Evolutionary conservation across 352 stramenopile species (phyloP).

Genomic region (Globisporangium cylindrosporum): DNA sequence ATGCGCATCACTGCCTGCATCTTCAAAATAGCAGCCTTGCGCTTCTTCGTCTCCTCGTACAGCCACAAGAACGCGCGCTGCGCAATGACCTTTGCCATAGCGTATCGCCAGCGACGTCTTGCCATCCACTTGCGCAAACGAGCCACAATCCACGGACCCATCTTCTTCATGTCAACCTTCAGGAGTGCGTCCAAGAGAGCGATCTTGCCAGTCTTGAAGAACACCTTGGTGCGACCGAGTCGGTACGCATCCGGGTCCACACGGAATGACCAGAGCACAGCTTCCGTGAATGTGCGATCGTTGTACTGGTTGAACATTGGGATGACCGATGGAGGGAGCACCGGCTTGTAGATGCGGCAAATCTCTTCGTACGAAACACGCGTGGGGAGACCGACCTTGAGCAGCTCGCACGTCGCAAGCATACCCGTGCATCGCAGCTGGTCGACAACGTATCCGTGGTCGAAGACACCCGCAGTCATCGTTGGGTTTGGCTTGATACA

Average conservation of each 20-base stretch:
- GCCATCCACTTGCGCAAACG: constrained; percentile 84
- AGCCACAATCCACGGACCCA: constrained; percentile 83
- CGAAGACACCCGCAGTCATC: constrained; percentile 75
- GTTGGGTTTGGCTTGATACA: constrained; percentile 91
- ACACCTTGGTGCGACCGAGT: constrained; percentile 87
- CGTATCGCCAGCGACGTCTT: constrained; percentile 81
- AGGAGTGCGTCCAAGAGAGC: constrained; percentile 83
- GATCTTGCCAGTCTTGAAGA: constrained; percentile 92
- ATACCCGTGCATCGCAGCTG: constrained; percentile 90
- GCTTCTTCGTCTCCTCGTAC: constrained; percentile 66
- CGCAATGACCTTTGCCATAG: constrained; percentile 78
- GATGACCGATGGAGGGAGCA: constrained; percentile 66
- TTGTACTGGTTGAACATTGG: constrained; percentile 84
- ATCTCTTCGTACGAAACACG: constrained; percentile 90
- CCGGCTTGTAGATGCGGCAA: constrained; percentile 83
- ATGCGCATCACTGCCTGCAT: constrained; percentile 86
- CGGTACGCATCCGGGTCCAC: constrained; percentile 84
- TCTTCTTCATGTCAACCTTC: constrained; percentile 89
- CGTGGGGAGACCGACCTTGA: constrained; percentile 90
- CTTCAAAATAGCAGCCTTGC: constrained; percentile 75
- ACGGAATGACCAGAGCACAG: constrained; percentile 89
- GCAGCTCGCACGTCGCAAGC: constrained; percentile 87
- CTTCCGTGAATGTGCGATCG: constrained; percentile 84
- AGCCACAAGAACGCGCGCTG: constrained; percentile 83
- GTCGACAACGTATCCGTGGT: constrained; percentile 88